Evolutionary conservation across 495 filamentous ascomycete species (phyloP).

Genomic region (Antarctomyces pellizariae): DNA sequence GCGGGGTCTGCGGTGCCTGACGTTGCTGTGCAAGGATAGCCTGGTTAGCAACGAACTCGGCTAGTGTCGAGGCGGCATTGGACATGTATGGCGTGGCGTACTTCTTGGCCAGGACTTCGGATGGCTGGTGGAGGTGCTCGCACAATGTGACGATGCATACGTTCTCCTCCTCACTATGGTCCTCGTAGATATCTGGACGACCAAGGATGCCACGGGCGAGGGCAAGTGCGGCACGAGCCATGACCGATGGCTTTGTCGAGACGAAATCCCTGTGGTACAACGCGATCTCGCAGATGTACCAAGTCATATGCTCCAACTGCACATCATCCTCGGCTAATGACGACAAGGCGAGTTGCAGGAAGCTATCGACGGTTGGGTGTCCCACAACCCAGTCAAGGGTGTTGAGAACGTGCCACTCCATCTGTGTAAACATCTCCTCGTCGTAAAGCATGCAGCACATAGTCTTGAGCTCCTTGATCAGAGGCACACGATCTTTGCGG

Average conservation of each 20-base stretch:
- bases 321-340: constrained; percentile 42
- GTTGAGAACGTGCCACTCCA: constrained; percentile 99
- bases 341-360: constrained; percentile 51
- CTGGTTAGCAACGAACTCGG: constrained; percentile 70
- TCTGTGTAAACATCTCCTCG: constrained; percentile 98
- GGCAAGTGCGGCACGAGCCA: constrained; percentile 69
- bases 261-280: constrained; percentile 94
- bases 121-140: constrained; percentile 70
- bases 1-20: constrained; percentile 39
- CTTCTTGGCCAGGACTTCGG: constrained; percentile 65
- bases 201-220: constrained; percentile 70
- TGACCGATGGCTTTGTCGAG: constrained; percentile 64
- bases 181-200: constrained; percentile 47
- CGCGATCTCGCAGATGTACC: constrained; percentile 83
- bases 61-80: constrained; percentile 55
- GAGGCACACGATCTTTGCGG: constrained; percentile 88
- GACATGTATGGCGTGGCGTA: constrained; percentile 67
- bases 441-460: constrained; percentile 99
- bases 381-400: constrained; percentile 94
- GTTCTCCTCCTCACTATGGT: constrained; percentile 68
- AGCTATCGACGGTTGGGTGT: constrained; percentile 84
- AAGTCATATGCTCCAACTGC: constrained; percentile 83
- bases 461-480: constrained; percentile 84
- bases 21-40: constrained; percentile 43
- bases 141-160: constrained; percentile 59